These are phyloP conservation scores for Arachis monticola DNA, from an alignment of 331 rosid genomes.

Conservation along the genomic window DNA sequence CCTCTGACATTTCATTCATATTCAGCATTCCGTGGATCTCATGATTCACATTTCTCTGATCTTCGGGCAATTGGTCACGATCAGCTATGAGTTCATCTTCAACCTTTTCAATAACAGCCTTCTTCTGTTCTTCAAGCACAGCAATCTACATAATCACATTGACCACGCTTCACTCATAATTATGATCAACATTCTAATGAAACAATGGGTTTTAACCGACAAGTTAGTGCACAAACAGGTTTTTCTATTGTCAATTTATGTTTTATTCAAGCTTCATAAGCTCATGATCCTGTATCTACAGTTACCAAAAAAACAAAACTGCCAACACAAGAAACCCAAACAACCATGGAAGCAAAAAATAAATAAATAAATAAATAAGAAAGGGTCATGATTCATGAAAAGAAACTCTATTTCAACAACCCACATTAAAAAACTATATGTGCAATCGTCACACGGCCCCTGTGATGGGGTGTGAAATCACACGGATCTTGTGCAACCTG, in stretches of 20 bases:
- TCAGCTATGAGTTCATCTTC: slow-evolving; percentile 45
- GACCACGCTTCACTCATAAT: slow-evolving; percentile 31
- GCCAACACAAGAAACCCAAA: not conserved
- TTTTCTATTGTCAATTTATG: not conserved
- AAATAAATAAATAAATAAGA: not conserved
- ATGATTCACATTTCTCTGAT: slow-evolving; percentile 30
- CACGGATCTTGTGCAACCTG: too few relatives aligned
- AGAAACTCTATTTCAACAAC: too few relatives aligned
- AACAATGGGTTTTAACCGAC: not conserved
- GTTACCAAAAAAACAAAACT: not conserved
- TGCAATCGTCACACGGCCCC: too few relatives aligned
- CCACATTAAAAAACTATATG: too few relatives aligned
- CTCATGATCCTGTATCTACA: slow-evolving; percentile 8
- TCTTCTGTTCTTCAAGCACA: slow-evolving; percentile 77
- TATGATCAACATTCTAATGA: slow-evolving; percentile 2
- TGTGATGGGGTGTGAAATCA: too few relatives aligned
- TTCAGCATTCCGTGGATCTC: slow-evolving; percentile 46
- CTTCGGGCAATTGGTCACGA: slow-evolving; percentile 35
- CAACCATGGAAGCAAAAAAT: not conserved
- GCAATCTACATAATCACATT: slow-evolving; percentile 67
- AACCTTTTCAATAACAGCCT: slow-evolving; percentile 41
- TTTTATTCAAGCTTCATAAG: slow-evolving; percentile 2
- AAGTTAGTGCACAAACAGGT: slow-evolving; percentile 22
- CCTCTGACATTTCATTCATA: slow-evolving; percentile 55
- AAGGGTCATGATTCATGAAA: too few relatives aligned